A percentile compares a stretch with the other conserved stretches of the same genome.
Evolutionary conservation across 768 basidiomycete genomes (phyloP).

Genomic region (Tylopilus sp.): DNA sequence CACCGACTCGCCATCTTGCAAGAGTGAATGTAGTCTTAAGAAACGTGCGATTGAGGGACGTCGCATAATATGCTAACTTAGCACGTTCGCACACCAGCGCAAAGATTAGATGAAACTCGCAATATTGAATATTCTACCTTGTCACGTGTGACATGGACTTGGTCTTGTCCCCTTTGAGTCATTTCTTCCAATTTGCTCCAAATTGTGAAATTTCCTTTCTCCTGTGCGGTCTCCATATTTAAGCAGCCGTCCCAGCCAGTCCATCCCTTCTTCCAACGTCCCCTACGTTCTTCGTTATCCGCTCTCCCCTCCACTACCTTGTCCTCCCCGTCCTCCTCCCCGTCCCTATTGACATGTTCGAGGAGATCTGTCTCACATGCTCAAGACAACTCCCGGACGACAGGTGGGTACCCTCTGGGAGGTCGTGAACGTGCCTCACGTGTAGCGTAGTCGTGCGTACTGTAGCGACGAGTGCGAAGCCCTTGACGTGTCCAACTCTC

Average conservation of each 20-base stretch:
- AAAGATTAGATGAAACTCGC: slow-evolving; percentile 12
- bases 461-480: slow-evolving; percentile 68
- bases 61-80: slow-evolving; percentile 2
- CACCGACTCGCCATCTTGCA: slow-evolving; percentile 12
- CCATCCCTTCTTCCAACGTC: slow-evolving; percentile 22
- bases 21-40: background rate
- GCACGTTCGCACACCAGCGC: slow-evolving; percentile 15
- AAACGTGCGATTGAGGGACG: slow-evolving; percentile 16
- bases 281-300: slow-evolving; percentile 10
- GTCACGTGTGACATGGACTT: slow-evolving; percentile 25
- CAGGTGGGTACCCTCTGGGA: slow-evolving; percentile 43
- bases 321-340: slow-evolving; percentile 9
- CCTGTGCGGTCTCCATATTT: slow-evolving; percentile 37
- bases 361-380: slow-evolving; percentile 75
- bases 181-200: slow-evolving; percentile 30
- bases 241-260: slow-evolving; percentile 19
- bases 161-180: slow-evolving; percentile 33
- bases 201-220: slow-evolving; percentile 36
- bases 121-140: background rate
- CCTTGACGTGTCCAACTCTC: slow-evolving; percentile 56
- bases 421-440: slow-evolving; percentile 14
- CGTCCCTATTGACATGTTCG: too few relatives aligned
- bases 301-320: background rate
- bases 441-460: slow-evolving; percentile 54
- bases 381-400: slow-evolving; percentile 62